Evolutionary conservation across 2,329 filamentous ascomycete species (phyloP).

Genomic region (Pezicula neosporulosa): DNA sequence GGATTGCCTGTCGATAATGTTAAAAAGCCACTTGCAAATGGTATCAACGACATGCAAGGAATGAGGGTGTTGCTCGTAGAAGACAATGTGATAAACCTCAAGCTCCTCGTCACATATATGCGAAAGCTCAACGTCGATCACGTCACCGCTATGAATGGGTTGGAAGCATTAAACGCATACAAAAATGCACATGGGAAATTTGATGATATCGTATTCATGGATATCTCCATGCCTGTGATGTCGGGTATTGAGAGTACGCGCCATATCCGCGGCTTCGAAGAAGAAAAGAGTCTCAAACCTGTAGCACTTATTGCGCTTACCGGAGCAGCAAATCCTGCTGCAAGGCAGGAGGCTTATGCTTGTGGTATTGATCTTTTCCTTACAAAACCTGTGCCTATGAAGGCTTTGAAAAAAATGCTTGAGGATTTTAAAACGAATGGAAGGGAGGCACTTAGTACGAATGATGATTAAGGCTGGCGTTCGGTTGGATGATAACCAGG

Average conservation of each 20-base stretch:
- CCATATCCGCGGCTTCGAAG: conserved; percentile 45
- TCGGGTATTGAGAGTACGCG: conserved; percentile 45
- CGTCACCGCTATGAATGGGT: conserved; percentile 39
- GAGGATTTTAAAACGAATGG: conserved; percentile 20
- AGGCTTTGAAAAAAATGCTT: conserved; percentile 22
- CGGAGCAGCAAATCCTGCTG: conserved; percentile 45
- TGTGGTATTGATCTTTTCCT: conserved; percentile 52
- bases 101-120: conserved; percentile 27
- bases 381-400: conserved; percentile 45
- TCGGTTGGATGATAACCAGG: too few species aligned
- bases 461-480: too few species aligned
- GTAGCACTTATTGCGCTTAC: conserved; percentile 50
- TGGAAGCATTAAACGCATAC: conserved; percentile 40
- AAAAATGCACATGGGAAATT: conserved; percentile 27
- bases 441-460: neutral
- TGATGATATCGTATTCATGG: conserved; percentile 46
- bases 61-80: conserved; percentile 34
- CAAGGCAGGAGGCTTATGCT: conserved; percentile 45
- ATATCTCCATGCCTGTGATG: conserved; percentile 55
- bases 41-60: conserved; percentile 2
- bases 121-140: conserved; percentile 28
- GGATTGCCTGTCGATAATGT: neutral
- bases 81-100: conserved; percentile 39
- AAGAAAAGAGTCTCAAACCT: conserved; percentile 33
- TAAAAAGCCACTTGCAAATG: neutral